Evolutionary conservation across 352 stramenopile genomes (phyloP), one percentile per base, ranked within the genome.

Genomic region (Plasmopara viticola): DNA sequence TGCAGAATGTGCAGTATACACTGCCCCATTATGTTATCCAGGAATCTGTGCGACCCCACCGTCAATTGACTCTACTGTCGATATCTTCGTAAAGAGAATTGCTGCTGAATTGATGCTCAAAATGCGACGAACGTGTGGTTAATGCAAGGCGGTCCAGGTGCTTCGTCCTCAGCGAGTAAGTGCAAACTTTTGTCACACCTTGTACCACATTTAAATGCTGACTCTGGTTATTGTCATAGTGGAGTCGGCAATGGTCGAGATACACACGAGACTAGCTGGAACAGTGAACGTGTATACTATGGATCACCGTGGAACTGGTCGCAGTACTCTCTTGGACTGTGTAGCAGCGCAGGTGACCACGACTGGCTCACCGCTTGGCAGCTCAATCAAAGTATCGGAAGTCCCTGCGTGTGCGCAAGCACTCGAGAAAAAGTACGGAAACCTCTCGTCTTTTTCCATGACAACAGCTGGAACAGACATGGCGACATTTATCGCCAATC

Each of bases 251-350:
- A 77, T 83, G 69, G 44, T 58, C 9, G 47, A 51, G 6, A 40
- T 80, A 8, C 57, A 76, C 15, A 6, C 43, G n/a, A 25, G 49
- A 34, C 40, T 78, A 2, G 20, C 60, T 15, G 62, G 64, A 53
- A 40, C 50, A 6, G 72, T 76, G 5, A 78, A 83, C 25, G 60
- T 83, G 3, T 83, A 83, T 48, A 83, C 72, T 14, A 78, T 83
- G 63, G 69, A 83, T 34, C 66, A 80, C 18, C 72, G 72, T 9
- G 74, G 71, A 35, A 78, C 64, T 5, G 71, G 74, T 14, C 68
- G 70, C 4, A 80, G 63, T 48, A 75, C 55, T 5, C 25, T 56
- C 7, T 37, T 84, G 4, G 52, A 75, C 38, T 85, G 74, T 28
- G 64, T 70, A 1, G 64, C 74, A 13, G 48, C 66, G 2, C 74